Evolutionary conservation across 2,329 filamentous ascomycete species (phyloP).

Genomic region (Sporothrix brunneoviolacea): DNA sequence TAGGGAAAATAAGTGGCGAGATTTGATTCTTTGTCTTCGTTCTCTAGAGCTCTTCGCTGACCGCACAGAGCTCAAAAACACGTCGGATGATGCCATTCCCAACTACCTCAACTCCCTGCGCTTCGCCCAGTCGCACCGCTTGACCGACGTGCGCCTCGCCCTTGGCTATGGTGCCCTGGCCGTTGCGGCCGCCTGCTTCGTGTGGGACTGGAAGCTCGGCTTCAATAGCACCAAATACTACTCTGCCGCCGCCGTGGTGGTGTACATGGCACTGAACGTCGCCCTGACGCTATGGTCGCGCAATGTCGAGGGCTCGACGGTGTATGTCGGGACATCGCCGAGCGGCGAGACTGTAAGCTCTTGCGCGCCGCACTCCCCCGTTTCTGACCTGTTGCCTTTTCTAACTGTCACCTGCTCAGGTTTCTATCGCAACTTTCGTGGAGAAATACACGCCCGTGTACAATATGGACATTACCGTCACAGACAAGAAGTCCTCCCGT

Average conservation of each 20-base stretch:
- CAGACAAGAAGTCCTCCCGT: constrained; percentile 32
- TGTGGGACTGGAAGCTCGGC: constrained; percentile 84
- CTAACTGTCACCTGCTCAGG: constrained; percentile 36
- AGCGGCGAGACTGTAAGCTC: constrained; percentile 39
- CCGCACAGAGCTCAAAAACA: constrained; percentile 81
- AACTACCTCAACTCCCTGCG: constrained; percentile 87
- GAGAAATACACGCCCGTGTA: constrained; percentile 81
- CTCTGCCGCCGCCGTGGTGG: constrained; percentile 69
- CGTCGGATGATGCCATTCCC: constrained; percentile 86
- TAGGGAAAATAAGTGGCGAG: no score
- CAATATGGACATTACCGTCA: constrained; percentile 59
- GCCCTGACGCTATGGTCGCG: constrained; percentile 78
- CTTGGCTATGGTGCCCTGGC: constrained; percentile 78
- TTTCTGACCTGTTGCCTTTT: background rate
- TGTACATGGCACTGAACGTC: constrained; percentile 75
- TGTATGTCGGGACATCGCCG: constrained; percentile 68
- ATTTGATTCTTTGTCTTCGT: no score
- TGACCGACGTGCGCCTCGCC: constrained; percentile 73
- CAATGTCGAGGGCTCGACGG: constrained; percentile 69
- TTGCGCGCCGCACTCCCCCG: background rate
- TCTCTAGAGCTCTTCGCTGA: background rate
- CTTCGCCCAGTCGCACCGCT: constrained; percentile 74
- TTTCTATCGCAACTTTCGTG: constrained; percentile 64
- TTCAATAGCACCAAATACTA: constrained; percentile 81
- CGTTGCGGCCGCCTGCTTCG: constrained; percentile 77